phyloP scores from a whole-genome alignment of 2,329 filamentous ascomycete genomes.

The Hyphodiscus sp. region DNA sequence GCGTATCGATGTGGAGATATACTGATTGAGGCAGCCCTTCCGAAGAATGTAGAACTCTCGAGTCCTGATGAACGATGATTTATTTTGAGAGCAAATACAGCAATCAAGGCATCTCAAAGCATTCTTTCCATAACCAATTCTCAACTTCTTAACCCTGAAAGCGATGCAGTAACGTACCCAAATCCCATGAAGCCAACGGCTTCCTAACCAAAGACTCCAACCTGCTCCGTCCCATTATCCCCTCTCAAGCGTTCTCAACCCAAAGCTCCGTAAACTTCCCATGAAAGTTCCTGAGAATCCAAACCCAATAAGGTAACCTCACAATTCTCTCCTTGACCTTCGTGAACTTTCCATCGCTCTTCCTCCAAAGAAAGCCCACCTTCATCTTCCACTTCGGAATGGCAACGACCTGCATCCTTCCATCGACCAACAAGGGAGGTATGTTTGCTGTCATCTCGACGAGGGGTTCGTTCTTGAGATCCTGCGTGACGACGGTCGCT shows the following conservation, averaged over 20 bases:
- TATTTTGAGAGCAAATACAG: too few relatives aligned
- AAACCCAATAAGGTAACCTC: constrained; percentile 4
- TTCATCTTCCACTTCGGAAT: constrained; percentile 7
- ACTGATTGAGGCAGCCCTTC: too few relatives aligned
- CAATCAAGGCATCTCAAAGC: too few relatives aligned
- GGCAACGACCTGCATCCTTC: constrained; percentile 11
- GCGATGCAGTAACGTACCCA: too few relatives aligned
- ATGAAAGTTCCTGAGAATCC: constrained; percentile 3
- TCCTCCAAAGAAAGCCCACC: constrained; percentile 8
- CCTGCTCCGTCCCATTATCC: too few relatives aligned
- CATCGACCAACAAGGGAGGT: constrained; percentile 17
- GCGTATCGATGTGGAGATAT: too few relatives aligned
- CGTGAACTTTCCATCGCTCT: constrained; percentile 4
- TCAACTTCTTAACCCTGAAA: too few relatives aligned
- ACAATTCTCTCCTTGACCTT: constrained; percentile 4
- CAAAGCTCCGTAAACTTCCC: neutral
- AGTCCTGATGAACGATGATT: too few relatives aligned
- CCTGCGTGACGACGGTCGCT: constrained; percentile 4
- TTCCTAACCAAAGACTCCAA: too few relatives aligned
- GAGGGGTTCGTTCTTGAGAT: neutral
- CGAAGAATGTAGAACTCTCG: too few relatives aligned
- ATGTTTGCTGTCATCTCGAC: constrained; percentile 5
- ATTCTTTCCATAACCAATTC: too few relatives aligned
- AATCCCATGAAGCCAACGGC: too few relatives aligned
- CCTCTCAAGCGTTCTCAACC: neutral